Base-by-base conservation (phyloP, 2,329 filamentous ascomycete genomes). In the Aspergillus sp. region DNA sequence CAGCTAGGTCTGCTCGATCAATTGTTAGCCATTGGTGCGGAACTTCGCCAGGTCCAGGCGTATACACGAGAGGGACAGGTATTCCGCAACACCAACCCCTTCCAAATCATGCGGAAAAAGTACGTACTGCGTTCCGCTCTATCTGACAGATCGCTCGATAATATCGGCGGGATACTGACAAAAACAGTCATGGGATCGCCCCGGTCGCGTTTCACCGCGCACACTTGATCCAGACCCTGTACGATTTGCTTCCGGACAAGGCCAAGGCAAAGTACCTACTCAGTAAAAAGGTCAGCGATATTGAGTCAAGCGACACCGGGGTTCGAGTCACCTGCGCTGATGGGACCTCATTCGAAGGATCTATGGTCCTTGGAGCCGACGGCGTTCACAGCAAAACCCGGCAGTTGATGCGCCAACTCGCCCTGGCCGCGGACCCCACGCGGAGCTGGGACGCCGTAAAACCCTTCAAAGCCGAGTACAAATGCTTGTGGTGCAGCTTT, bases 311-410 rank as follows among this genome's bases (percentile, higher is more conserved):
- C 19, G n/a, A 41, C 7, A 13, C 13, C 3, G 52, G 58, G 3
- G 58, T 56, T 15, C n/a, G 7, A 3, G 58, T 47, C 5, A 56
- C 52, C 19, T 53, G 58, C 36, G n/a, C 25, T 15, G 58, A 60
- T 36, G 58, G 52, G 3, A 60, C 32, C n/a, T 17, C 25, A 2
- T 60, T 42, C 17, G 13, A 42, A 3, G 58, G 58, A 6, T 42
- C 44, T 7, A 64, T 64, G 10, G 54, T 62, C 6, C 55, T 65
- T 10, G 61, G 62, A 5, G 64, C 60, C 1, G 64, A 63, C 39
- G 62, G 64, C 15, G 60, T 57, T 3, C 42, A 64, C 44, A 65
- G 63, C 51, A 60, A 36, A 15, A 60, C 58, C 2, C 58, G 52
- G 7, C 23, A 25, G 11, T 3, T 51, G 8, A 56, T 60, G 58